These are phyloP conservation scores for Geotrichum bryndzae DNA, from an alignment of 1,139 yeast genomes.

Conservation along the genomic window DNA sequence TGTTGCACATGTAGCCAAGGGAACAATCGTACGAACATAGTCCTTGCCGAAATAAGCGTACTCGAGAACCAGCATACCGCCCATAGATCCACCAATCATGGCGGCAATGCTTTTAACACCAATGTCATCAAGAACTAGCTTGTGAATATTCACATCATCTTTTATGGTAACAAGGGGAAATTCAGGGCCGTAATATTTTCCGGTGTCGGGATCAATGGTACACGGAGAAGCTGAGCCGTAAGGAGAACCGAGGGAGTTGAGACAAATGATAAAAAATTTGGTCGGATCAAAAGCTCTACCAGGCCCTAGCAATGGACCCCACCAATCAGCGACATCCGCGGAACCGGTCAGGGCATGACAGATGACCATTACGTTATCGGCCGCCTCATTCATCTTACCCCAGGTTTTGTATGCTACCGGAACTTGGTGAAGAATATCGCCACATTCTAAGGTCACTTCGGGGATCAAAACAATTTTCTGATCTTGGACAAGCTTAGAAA, in stretches of 20 bases:
- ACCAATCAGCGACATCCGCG: slow-evolving; percentile 91
- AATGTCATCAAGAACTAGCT: slow-evolving; percentile 60
- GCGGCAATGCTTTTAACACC: slow-evolving; percentile 73
- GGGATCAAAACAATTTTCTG: slow-evolving; percentile 84
- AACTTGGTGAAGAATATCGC: slow-evolving; percentile 62
- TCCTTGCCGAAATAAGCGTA: slow-evolving; percentile 68
- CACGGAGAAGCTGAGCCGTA: slow-evolving; percentile 94
- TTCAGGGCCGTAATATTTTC: slow-evolving; percentile 81
- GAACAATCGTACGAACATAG: slow-evolving; percentile 68
- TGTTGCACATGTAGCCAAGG: slow-evolving; percentile 89
- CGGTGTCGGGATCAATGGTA: slow-evolving; percentile 65
- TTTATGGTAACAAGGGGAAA: slow-evolving; percentile 89
- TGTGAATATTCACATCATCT: slow-evolving; percentile 83
- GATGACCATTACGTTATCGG: slow-evolving; percentile 73
- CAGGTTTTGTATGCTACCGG: slow-evolving; percentile 96
- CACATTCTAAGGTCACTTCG: slow-evolving; percentile 69
- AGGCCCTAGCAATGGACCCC: slow-evolving; percentile 93
- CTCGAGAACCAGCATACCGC: slow-evolving; percentile 95
- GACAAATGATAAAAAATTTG: slow-evolving; percentile 74
- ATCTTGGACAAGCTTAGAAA: slow-evolving; percentile 62
- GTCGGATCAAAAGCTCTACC: slow-evolving; percentile 88
- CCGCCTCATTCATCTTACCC: slow-evolving; percentile 68
- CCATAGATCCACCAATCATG: slow-evolving; percentile 97
- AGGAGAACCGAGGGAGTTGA: slow-evolving; percentile 90
- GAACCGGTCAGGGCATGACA: slow-evolving; percentile 97